Conservation (phyloP, 2,329 filamentous ascomycete genomes). For the Ascochyta viciae-villosae region DNA sequence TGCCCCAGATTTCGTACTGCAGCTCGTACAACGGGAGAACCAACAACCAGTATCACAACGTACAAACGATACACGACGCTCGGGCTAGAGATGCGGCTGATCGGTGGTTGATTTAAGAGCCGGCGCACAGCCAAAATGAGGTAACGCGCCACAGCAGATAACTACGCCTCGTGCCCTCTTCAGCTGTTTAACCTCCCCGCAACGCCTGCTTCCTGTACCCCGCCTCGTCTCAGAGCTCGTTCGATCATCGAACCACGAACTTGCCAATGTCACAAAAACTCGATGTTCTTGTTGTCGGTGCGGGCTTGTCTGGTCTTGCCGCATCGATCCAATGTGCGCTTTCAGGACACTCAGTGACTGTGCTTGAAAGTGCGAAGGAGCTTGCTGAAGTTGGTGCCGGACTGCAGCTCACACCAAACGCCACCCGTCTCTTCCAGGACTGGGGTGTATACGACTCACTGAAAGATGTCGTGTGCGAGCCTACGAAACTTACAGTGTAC, state of each 20-base stretch:
- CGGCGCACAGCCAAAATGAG: slow-evolving; percentile 4
- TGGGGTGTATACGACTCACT: slow-evolving; percentile 60
- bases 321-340: slow-evolving; percentile 53
- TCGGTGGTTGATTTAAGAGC: slow-evolving; percentile 21
- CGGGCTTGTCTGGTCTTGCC: slow-evolving; percentile 53
- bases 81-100: slow-evolving; percentile 4
- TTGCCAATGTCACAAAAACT: slow-evolving; percentile 23
- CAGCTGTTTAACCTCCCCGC: background rate
- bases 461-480: slow-evolving; percentile 49
- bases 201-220: background rate
- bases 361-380: slow-evolving; percentile 52
- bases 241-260: background rate
- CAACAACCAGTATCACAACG: background rate
- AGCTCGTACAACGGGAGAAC: slow-evolving; percentile 13
- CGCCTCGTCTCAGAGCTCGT: background rate
- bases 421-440: slow-evolving; percentile 57
- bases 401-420: slow-evolving; percentile 48
- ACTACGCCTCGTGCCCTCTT: background rate
- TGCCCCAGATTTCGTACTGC: slow-evolving; percentile 10
- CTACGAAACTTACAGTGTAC: slow-evolving; percentile 59
- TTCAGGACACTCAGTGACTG: slow-evolving; percentile 50
- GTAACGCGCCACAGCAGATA: slow-evolving; percentile 8
- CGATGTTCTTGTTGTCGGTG: slow-evolving; percentile 45
- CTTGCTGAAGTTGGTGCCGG: slow-evolving; percentile 53
- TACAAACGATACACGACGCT: background rate